Evolutionary conservation across 2,329 filamentous ascomycete genomes (phyloP).

Genomic region (Proliferodiscus dingleyae): DNA sequence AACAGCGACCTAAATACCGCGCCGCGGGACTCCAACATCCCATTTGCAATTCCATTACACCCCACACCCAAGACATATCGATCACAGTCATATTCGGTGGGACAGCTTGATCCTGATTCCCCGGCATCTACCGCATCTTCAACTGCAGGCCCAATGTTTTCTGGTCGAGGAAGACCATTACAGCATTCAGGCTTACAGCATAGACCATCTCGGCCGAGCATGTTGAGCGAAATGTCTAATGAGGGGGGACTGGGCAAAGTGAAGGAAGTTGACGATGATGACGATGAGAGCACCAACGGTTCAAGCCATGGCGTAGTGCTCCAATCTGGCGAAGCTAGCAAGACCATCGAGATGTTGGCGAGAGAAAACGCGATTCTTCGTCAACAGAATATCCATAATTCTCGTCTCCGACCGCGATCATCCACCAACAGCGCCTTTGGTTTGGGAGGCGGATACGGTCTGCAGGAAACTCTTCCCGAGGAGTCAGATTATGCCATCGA

Average conservation of each 20-base stretch:
- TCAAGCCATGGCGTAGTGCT: slow-evolving; percentile 50
- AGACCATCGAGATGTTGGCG: slow-evolving; percentile 58
- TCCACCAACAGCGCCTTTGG: slow-evolving; percentile 50
- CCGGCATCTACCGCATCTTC: slow-evolving; percentile 21
- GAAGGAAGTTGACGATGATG: slow-evolving; percentile 64
- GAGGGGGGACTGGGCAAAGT: slow-evolving; percentile 63
- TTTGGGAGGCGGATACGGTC: slow-evolving; percentile 51
- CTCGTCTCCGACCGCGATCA: slow-evolving; percentile 52
- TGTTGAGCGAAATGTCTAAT: slow-evolving; percentile 67
- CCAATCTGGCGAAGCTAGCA: slow-evolving; percentile 48
- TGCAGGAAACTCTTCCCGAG: slow-evolving; percentile 56
- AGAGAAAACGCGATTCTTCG: slow-evolving; percentile 60
- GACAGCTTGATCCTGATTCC: slow-evolving; percentile 72
- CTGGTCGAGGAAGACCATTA: slow-evolving; percentile 33
- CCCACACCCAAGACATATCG: slow-evolving; percentile 90
- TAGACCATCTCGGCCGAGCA: slow-evolving; percentile 72
- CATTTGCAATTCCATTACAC: slow-evolving; percentile 82
- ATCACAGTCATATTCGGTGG: slow-evolving; percentile 94
- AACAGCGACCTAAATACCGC: slow-evolving; percentile 42
- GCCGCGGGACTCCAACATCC: slow-evolving; percentile 58
- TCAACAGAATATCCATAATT: slow-evolving; percentile 52
- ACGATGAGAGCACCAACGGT: slow-evolving; percentile 52
- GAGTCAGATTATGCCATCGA: slow-evolving; percentile 70
- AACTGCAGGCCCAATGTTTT: slow-evolving; percentile 17
- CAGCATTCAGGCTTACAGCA: slow-evolving; percentile 70